Evolutionary conservation across 2,329 filamentous ascomycete genomes (phyloP).

Genomic region (Teratosphaeria epicoccoides): DNA sequence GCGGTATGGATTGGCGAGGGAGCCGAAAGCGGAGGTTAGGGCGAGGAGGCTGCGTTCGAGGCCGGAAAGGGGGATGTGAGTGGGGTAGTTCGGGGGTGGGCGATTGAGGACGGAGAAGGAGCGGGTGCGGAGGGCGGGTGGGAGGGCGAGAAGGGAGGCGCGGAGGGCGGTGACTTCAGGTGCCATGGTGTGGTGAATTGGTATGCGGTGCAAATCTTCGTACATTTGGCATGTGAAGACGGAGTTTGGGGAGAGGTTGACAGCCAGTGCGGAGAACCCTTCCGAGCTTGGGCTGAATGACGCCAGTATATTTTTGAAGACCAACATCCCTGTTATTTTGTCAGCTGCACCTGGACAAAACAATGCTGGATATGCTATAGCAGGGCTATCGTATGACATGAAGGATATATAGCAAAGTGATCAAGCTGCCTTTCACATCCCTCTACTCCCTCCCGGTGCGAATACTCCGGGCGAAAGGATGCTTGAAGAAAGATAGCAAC

Average conservation of each 20-base stretch:
- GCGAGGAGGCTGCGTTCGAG: conserved; percentile 65
- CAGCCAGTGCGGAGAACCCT: background rate
- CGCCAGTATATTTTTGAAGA: background rate
- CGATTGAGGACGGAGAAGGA: conserved; percentile 75
- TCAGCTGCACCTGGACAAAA: background rate
- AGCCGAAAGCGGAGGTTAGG: conserved; percentile 49
- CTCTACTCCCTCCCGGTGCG: conserved; percentile 37
- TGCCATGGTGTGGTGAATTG: background rate
- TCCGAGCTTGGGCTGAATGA: background rate
- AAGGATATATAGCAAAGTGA: background rate
- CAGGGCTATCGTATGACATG: background rate
- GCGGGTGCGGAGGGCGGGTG: conserved; percentile 29
- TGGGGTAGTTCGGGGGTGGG: conserved; percentile 76
- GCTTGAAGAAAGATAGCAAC: conserved; percentile 35
- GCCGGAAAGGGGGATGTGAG: conserved; percentile 77
- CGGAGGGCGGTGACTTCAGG: background rate
- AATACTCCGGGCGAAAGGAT: conserved; percentile 29
- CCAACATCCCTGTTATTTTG: background rate
- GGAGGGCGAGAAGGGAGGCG: conserved; percentile 16
- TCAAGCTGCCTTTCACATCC: conserved; percentile 33
- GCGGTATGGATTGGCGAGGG: conserved; percentile 63
- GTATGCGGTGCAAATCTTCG: no score
- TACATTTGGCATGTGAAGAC: background rate
- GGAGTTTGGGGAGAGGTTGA: background rate
- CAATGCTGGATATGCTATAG: background rate